Percentiles rank a stretch among this genome's conserved stretches.
Conservation (phyloP, 2,329 filamentous ascomycete species). For the Pseudogymnoascus destructans region DNA sequence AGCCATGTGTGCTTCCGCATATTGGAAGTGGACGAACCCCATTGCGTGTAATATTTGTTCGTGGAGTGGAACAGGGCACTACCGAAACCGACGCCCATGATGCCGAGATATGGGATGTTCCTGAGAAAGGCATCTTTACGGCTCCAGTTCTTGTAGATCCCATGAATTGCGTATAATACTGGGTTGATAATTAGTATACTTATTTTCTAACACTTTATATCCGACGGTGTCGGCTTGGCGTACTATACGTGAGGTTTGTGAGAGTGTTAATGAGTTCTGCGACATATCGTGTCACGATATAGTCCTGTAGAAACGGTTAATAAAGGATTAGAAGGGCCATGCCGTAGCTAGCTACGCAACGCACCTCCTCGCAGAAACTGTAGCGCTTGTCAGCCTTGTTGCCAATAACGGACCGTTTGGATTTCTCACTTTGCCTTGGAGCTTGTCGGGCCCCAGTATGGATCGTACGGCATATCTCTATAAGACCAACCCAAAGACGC, state of each 20-base stretch:
- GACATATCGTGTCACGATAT: conserved; percentile 37
- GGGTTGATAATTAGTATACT: neutral
- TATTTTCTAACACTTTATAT: neutral
- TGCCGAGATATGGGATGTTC: conserved; percentile 30
- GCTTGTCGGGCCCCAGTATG: conserved; percentile 21
- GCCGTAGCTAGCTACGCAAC: conserved; percentile 16
- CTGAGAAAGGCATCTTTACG: conserved; percentile 22
- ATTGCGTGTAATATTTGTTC: conserved; percentile 34
- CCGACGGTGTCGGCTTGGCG: neutral
- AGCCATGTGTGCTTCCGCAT: neutral
- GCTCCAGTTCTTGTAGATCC: conserved; percentile 21
- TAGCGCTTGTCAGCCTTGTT: conserved; percentile 8
- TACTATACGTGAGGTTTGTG: conserved; percentile 38
- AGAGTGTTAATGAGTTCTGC: conserved; percentile 41
- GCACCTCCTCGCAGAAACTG: conserved; percentile 26
- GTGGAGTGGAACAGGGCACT: conserved; percentile 32
- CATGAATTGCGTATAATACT: conserved; percentile 22
- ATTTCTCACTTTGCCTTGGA: conserved; percentile 21
- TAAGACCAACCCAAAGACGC: conserved; percentile 16
- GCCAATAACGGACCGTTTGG: neutral
- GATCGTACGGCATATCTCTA: conserved; percentile 16
- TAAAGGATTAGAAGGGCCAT: neutral
- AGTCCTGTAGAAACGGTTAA: conserved; percentile 32
- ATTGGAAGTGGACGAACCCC: conserved; percentile 32
- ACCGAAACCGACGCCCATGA: conserved; percentile 31